Conservation (phyloP, 495 filamentous ascomycete genomes). For the Haplographium delicatum region DNA sequence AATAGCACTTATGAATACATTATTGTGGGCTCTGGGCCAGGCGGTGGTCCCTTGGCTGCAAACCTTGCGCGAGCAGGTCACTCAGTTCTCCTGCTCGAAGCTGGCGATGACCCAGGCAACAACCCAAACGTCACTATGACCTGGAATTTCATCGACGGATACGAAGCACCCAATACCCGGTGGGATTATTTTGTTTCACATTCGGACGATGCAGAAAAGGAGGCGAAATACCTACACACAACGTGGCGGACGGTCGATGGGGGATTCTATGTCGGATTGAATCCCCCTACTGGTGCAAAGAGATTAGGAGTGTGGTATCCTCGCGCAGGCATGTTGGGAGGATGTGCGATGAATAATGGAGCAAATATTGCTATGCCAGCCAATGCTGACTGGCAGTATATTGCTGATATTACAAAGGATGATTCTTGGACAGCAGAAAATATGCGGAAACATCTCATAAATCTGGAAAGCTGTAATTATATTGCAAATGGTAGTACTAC, state of each 20-base stretch:
- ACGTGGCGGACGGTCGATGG: conserved; percentile 39
- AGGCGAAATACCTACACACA: conserved; percentile 36
- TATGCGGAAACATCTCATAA: neutral
- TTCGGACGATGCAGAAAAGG: conserved; percentile 34
- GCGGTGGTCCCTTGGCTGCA: conserved; percentile 57
- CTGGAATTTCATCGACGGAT: neutral
- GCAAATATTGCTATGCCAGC: conserved; percentile 36
- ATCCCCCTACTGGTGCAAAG: conserved; percentile 36
- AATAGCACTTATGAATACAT: conserved; percentile 53
- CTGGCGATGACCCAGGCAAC: conserved; percentile 53
- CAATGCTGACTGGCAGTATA: conserved; percentile 40
- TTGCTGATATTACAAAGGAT: conserved; percentile 36
- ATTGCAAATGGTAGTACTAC: neutral
- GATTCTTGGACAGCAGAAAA: conserved; percentile 32
- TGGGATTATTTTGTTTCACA: conserved; percentile 50
- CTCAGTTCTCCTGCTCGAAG: conserved; percentile 57
- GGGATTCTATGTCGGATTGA: conserved; percentile 33
- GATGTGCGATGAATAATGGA: conserved; percentile 42
- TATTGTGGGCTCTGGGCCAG: conserved; percentile 59
- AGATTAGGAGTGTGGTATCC: conserved; percentile 41
- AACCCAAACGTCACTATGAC: conserved; percentile 18
- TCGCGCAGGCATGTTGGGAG: conserved; percentile 41
- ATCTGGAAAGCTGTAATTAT: neutral
- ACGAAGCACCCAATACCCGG: conserved; percentile 25
- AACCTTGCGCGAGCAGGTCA: conserved; percentile 55